Evolutionary conservation across 495 filamentous ascomycete genomes (phyloP).

Genomic region (Daldinia decipiens): DNA sequence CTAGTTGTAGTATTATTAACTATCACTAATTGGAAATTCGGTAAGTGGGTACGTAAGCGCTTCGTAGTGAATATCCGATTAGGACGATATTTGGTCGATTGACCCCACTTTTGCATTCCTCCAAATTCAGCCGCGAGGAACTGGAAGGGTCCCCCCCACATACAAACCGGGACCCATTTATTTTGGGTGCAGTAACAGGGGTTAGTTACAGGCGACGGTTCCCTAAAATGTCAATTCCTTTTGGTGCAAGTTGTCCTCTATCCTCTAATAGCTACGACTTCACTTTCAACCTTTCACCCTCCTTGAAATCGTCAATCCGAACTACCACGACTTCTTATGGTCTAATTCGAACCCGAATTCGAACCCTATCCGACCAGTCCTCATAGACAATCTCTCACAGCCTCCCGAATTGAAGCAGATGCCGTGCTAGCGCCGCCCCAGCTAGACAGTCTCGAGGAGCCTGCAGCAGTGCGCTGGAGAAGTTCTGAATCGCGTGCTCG

Average conservation of each 20-base stretch:
- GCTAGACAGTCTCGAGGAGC: conserved; percentile 38
- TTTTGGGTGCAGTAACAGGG: not conserved
- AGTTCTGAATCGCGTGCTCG: conserved; percentile 25
- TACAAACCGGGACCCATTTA: conserved; percentile 1
- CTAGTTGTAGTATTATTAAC: no score
- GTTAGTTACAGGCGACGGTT: conserved; percentile 9
- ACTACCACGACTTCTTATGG: conserved; percentile 6
- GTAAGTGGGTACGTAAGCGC: not conserved
- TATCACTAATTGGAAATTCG: no score
- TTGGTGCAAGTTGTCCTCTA: conserved; percentile 46
- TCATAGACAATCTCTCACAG: not conserved
- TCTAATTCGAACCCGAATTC: conserved; percentile 14
- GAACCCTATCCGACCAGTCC: not conserved
- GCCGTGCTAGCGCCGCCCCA: conserved; percentile 31
- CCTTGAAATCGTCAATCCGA: conserved; percentile 7
- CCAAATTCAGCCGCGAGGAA: conserved; percentile 40
- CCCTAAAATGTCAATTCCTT: conserved; percentile 18
- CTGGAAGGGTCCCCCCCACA: conserved; percentile 23
- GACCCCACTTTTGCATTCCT: conserved; percentile 16
- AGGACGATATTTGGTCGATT: conserved; percentile 5
- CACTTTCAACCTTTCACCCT: not conserved
- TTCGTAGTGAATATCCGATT: conserved; percentile 1
- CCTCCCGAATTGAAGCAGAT: conserved; percentile 29
- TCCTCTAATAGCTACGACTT: conserved; percentile 24
- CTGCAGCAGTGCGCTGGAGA: conserved; percentile 31